Conservation (phyloP, 371 early-diverging fungal genomes). For the Mortierella sp. region DNA sequence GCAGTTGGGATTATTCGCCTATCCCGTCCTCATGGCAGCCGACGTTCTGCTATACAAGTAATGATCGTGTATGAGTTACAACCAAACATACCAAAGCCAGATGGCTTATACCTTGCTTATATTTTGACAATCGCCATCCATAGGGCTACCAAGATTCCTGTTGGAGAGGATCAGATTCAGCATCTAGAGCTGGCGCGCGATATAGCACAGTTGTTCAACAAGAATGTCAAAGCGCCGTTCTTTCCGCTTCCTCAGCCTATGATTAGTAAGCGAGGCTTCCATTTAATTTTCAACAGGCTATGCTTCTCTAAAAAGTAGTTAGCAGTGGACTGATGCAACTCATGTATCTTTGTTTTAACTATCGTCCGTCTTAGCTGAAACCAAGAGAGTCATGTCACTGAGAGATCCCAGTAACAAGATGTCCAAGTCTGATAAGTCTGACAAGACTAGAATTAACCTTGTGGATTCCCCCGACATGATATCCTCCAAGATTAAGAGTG, state of each 20-base stretch:
- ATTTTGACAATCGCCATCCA: not conserved
- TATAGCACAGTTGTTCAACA: conserved; percentile 82
- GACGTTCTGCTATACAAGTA: conserved; percentile 91
- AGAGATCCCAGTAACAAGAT: conserved; percentile 84
- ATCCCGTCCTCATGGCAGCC: conserved; percentile 96
- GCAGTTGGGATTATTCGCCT: conserved; percentile 87
- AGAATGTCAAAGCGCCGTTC: conserved; percentile 61
- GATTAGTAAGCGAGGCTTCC: conserved; percentile 61
- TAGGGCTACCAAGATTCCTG: conserved; percentile 90
- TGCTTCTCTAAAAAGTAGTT: not conserved
- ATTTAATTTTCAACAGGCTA: too few species aligned
- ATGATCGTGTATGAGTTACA: too few species aligned
- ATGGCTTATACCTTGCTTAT: too few species aligned
- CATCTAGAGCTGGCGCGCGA: conserved; percentile 90
- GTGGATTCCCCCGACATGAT: conserved; percentile 79
- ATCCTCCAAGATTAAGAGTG: conserved; percentile 75
- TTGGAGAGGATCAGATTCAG: conserved; percentile 95
- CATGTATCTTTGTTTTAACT: not conserved
- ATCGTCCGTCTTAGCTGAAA: conserved; percentile 48
- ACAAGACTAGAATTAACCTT: conserved; percentile 80
- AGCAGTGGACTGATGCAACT: not conserved
- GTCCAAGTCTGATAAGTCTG: conserved; percentile 90
- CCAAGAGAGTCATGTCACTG: conserved; percentile 89
- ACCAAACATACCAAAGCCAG: too few species aligned
- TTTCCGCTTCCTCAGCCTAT: conserved; percentile 81